Evolutionary conservation across 371 early-diverging fungal species (phyloP), one percentile per base, ranked within the genome.

Genomic region (Rhizopus arrhizus): DNA sequence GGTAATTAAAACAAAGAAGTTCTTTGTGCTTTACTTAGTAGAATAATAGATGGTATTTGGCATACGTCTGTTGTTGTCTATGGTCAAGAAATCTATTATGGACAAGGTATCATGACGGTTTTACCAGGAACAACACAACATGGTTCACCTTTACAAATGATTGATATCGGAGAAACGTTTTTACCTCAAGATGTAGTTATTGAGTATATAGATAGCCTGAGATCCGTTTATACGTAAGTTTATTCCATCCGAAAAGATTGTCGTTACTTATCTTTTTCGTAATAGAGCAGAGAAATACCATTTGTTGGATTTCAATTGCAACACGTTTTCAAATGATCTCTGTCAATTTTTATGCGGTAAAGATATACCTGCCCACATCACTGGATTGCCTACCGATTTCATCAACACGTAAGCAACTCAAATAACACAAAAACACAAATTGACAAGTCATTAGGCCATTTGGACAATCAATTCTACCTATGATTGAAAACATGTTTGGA

Each of bases 41-140:
- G 8, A n/a, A n/a, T 13, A 43, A 28, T 81, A 76, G 91, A 91
- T 54, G 93, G 88, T 54, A 89, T 91, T 55, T 91, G 89, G 86
- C 98, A 97, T 72, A 97, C 97, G 1, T 86, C 95, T 0, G 90
- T 97, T 4, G 94, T 95, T 31, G 86, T 93, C 33, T 94, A 81
- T 70, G 95, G 90, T 3, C 78, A 72, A 42, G 99, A 99, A 64
- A 90, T 88, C 68, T 95, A 76, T 72, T 97, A 87, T 68, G 93
- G 93, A 13, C 87, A 88, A 65, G 94, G 95, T 7, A 87, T 91
- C 49, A 72, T 79, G 66, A 60, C 57, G 4, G 64, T 83, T 1
- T 36, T 52, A n/a, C 91, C 91, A 12, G 85, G 80, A 61, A 66
- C 74, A 15, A 89, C 92, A 8, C 81, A 73, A 38, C 90, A 91